Evolutionary conservation across 345 rosid species (phyloP), one percentile per base, ranked within the genome.

Genomic region (Moringa oleifera): DNA sequence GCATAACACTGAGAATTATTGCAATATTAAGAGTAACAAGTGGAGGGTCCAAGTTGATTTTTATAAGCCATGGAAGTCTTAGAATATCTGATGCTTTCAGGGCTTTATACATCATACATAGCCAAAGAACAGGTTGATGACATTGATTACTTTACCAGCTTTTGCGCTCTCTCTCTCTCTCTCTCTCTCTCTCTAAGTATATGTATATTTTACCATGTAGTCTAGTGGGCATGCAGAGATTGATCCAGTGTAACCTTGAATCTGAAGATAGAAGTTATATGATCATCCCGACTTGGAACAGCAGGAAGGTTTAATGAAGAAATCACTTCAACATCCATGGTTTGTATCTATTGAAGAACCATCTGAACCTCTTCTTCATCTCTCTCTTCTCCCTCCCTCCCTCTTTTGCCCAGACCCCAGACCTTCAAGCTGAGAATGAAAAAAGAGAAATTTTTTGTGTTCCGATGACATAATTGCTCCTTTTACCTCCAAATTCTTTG

Each of bases 321-420:
- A n/a, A n/a, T 23, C 47, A 25, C 54, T 58, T 69, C 66, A 50
- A 20, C 56, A 47, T 59, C 57, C 55, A 60, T 63, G 75, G 75
- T 71, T 67, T 60, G 79, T 75, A 64, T 50, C 50, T 33, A 31
- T 28, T n/a, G n/a, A n/a, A n/a, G n/a, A n/a, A n/a, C n/a, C n/a
- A n/a, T n/a, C n/a, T n/a, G n/a, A n/a, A n/a, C n/a, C n/a, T n/a
- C n/a, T n/a, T n/a, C n/a, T n/a, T n/a, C n/a, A n/a, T n/a, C n/a
- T n/a, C n/a, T n/a, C n/a, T n/a, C n/a, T n/a, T n/a, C n/a, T n/a
- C n/a, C n/a, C n/a, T n/a, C n/a, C n/a, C n/a, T n/a, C n/a, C n/a
- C n/a, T n/a, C n/a, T n/a, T n/a, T n/a, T n/a, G n/a, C n/a, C n/a
- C n/a, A n/a, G n/a, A n/a, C n/a, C n/a, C n/a, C n/a, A n/a, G n/a